Evolutionary conservation across 2,329 filamentous ascomycete species (phyloP).

Genomic region (Aspergillus felis): DNA sequence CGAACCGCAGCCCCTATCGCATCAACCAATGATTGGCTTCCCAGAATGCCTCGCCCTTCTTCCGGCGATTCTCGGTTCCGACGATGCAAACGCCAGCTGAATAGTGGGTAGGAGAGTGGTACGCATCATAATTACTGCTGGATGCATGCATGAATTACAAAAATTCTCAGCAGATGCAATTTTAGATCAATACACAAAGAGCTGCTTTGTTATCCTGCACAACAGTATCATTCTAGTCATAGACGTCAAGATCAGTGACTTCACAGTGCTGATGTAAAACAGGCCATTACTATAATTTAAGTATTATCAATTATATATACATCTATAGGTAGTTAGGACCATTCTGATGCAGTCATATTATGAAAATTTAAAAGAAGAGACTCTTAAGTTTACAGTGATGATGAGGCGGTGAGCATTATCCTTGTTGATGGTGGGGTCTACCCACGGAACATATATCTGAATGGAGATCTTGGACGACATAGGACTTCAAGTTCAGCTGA

Average conservation of each 20-base stretch:
- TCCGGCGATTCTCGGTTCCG: conserved; percentile 16
- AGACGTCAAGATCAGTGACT: no score
- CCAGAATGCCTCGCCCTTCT: neutral
- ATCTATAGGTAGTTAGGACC: no score
- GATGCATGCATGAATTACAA: neutral
- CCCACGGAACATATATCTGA: neutral
- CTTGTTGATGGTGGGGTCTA: neutral
- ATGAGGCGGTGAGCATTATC: neutral
- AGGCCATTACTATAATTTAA: no score
- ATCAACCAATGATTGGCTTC: neutral
- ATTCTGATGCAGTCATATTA: no score
- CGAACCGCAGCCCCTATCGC: conserved; percentile 24
- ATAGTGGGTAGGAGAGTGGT: neutral
- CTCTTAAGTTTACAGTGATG: neutral
- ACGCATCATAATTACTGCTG: neutral
- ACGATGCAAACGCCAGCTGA: neutral
- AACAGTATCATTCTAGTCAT: no score
- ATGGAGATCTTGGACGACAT: neutral
- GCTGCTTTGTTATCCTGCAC: neutral
- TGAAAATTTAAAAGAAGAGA: neutral
- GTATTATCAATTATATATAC: no score
- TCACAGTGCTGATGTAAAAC: no score
- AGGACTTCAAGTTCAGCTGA: neutral
- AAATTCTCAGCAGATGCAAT: conserved; percentile 1
- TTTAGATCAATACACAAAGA: neutral